phyloP scores from a whole-genome alignment of 2,329 filamentous ascomycete genomes.

The Xylaria digitata region DNA sequence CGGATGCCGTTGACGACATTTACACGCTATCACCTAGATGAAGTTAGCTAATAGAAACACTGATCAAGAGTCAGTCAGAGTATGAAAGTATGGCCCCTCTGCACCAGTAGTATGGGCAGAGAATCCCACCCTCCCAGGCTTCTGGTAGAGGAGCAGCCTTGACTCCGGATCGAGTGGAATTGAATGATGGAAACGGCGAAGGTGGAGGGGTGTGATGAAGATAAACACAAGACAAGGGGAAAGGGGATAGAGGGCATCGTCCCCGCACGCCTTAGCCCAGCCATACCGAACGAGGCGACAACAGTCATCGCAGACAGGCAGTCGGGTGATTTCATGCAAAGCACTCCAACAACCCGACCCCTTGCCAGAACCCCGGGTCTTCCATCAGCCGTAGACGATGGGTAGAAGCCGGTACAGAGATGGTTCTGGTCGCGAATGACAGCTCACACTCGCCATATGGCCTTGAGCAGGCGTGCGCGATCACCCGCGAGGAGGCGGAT shows the following conservation, averaged over 20 bases:
- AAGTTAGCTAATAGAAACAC: constrained; percentile 27
- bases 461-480: constrained; percentile 41
- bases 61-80: constrained; percentile 11
- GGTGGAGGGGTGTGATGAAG: background rate
- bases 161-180: constrained; percentile 34
- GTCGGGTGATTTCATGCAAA: constrained; percentile 20
- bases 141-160: constrained; percentile 41
- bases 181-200: constrained; percentile 7
- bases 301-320: constrained; percentile 38
- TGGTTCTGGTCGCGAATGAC: constrained; percentile 39
- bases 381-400: constrained; percentile 40
- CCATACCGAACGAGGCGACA: constrained; percentile 38
- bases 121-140: constrained; percentile 41
- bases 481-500: constrained; percentile 38
- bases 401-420: constrained; percentile 39
- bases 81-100: constrained; percentile 32
- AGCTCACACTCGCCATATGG: constrained; percentile 36
- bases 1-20: constrained; percentile 39
- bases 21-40: constrained; percentile 30
- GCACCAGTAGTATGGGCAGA: constrained; percentile 26
- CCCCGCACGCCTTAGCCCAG: constrained; percentile 40
- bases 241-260: constrained; percentile 28
- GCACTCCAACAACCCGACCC: constrained; percentile 30
- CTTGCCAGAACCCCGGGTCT: constrained; percentile 41
- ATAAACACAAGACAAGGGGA: constrained; percentile 20